These are phyloP conservation scores for Kalanchoe fedtschenkoi DNA, from an alignment of 164 flowering plant genomes.

Conservation along the genomic window DNA sequence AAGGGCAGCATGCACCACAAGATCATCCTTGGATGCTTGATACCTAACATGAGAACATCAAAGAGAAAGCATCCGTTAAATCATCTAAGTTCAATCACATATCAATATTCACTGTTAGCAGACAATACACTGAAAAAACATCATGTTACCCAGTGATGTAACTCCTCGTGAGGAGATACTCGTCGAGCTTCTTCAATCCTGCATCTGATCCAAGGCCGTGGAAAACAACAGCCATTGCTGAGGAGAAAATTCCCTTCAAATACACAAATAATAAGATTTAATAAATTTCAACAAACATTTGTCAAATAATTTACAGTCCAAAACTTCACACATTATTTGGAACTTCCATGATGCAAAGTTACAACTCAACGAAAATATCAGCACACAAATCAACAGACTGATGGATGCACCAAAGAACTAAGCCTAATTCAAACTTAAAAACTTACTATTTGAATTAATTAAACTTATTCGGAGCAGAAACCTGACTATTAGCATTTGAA, in stretches of 20 bases:
- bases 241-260: background rate
- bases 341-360: too few relatives aligned
- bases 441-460: too few relatives aligned
- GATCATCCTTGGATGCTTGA: constrained; percentile 91
- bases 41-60: constrained; percentile 27
- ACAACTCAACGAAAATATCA: too few relatives aligned
- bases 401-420: too few relatives aligned
- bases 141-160: constrained; percentile 62
- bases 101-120: background rate
- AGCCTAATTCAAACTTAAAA: too few relatives aligned
- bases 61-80: background rate
- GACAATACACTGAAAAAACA: background rate
- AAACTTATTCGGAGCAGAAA: too few relatives aligned
- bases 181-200: constrained; percentile 69
- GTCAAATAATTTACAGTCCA: too few relatives aligned
- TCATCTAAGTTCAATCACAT: background rate
- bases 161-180: constrained; percentile 57
- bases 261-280: too few relatives aligned
- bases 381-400: too few relatives aligned
- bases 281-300: too few relatives aligned
- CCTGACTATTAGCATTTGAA: too few relatives aligned
- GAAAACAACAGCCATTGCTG: constrained; percentile 61
- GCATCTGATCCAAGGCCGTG: constrained; percentile 28
- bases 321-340: too few relatives aligned
- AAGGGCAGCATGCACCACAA: constrained; percentile 56